These are phyloP conservation scores for Cudoniella acicularis DNA, from an alignment of 495 filamentous ascomycete genomes.

Conservation along the genomic window DNA sequence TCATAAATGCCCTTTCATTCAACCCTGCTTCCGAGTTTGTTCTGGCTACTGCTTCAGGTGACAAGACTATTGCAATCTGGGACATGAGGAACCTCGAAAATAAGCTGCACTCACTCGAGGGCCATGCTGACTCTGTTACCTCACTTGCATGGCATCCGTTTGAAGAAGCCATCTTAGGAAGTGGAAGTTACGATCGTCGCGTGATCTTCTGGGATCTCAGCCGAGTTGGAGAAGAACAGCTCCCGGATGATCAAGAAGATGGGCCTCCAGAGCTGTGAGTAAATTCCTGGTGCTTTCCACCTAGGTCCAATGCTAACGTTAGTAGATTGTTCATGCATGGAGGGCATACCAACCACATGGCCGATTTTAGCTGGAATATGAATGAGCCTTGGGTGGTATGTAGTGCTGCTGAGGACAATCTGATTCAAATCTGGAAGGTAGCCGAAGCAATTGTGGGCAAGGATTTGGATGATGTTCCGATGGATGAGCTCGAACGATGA, in stretches of 20 bases:
- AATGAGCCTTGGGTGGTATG: constrained; percentile 95
- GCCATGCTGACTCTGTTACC: constrained; percentile 83
- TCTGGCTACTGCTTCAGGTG: constrained; percentile 87
- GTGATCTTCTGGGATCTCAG: constrained; percentile 96
- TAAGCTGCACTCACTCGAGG: constrained; percentile 80
- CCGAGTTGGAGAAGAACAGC: constrained; percentile 88
- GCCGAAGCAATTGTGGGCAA: constrained; percentile 82
- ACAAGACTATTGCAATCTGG: constrained; percentile 94
- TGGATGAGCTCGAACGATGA: constrained; percentile 67
- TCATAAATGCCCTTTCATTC: constrained; percentile 91
- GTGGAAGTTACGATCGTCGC: constrained; percentile 85
- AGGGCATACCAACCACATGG: constrained; percentile 92
- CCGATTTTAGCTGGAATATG: constrained; percentile 96
- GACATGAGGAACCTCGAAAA: constrained; percentile 84
- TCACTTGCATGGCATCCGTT: constrained; percentile 91
- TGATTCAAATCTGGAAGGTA: constrained; percentile 96
- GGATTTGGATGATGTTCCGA: constrained; percentile 71
- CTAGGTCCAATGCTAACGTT: constrained; percentile 24
- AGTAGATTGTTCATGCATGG: constrained; percentile 94
- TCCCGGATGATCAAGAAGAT: constrained; percentile 92
- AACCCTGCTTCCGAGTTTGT: constrained; percentile 84
- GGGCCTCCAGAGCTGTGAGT: constrained; percentile 91
- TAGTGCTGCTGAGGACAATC: constrained; percentile 93
- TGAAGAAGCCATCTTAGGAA: constrained; percentile 82
- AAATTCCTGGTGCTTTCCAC: neutral